Percentiles rank a stretch among this genome's conserved stretches.
Evolutionary conservation across 768 basidiomycete genomes (phyloP).

Genomic region (Suillus americanus): DNA sequence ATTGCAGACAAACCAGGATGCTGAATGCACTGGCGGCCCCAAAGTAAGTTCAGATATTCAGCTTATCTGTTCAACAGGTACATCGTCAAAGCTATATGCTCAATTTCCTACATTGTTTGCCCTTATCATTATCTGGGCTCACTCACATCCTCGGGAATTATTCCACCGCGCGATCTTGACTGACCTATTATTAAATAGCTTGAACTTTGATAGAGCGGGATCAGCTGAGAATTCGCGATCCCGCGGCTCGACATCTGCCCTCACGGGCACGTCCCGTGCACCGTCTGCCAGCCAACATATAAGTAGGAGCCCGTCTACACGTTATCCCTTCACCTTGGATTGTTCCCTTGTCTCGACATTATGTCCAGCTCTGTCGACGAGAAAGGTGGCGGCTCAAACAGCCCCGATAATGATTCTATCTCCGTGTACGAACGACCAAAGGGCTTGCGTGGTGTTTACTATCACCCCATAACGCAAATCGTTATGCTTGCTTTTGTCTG

Average conservation of each 20-base stretch:
- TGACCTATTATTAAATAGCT: neutral
- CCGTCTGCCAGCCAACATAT: neutral
- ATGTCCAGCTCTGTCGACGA: neutral
- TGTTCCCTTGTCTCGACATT: neutral
- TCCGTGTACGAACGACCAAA: constrained; percentile 40
- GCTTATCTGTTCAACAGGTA: neutral
- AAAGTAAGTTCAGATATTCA: neutral
- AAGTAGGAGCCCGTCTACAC: neutral
- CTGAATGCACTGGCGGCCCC: neutral
- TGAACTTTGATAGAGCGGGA: neutral
- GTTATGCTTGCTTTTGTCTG: constrained; percentile 71
- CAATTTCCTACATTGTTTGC: neutral
- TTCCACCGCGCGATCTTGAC: neutral
- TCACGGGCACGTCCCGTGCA: neutral
- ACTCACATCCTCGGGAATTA: neutral
- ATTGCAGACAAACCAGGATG: neutral
- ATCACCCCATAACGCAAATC: constrained; percentile 55
- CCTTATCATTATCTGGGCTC: neutral
- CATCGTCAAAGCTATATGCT: neutral
- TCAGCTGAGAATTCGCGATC: neutral
- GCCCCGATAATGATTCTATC: neutral
- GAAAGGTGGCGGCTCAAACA: constrained; percentile 1
- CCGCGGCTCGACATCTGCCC: neutral
- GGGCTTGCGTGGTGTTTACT: constrained; percentile 55
- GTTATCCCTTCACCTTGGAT: neutral